Evolutionary conservation across 352 stramenopile species (phyloP).

Genomic region (Phytophthora constricta): DNA sequence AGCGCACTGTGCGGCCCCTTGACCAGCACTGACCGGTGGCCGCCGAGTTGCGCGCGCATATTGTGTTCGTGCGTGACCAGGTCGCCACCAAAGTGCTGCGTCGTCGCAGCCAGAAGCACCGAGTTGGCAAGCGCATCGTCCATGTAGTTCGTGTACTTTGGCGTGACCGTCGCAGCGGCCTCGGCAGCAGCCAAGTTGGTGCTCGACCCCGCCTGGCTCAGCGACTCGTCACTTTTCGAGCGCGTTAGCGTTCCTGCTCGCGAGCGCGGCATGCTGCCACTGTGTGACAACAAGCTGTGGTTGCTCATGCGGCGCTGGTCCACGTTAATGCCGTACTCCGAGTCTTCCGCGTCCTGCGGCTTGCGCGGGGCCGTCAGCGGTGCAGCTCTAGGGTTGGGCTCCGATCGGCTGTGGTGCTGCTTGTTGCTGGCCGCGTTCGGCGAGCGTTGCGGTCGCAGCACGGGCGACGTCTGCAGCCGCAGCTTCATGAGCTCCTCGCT

Average conservation of each 20-base stretch:
- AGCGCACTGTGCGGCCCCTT: constrained; percentile 38
- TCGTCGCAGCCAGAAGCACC: constrained; percentile 78
- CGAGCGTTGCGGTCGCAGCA: constrained; percentile 37
- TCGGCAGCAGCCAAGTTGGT: constrained; percentile 22
- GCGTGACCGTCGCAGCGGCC: constrained; percentile 28
- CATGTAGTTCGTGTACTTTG: constrained; percentile 81
- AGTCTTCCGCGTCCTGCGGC: constrained; percentile 67
- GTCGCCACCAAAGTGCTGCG: constrained; percentile 87
- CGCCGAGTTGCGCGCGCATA: constrained; percentile 67
- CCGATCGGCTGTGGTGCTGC: constrained; percentile 26
- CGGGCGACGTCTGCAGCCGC: constrained; percentile 56
- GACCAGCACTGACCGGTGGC: constrained; percentile 75
- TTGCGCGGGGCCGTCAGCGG: constrained; percentile 44
- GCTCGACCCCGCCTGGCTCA: constrained; percentile 35
- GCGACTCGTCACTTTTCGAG: constrained; percentile 76
- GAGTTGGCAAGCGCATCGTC: constrained; percentile 72
- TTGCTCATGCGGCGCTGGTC: constrained; percentile 41
- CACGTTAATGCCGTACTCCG: constrained; percentile 74
- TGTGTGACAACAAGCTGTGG: constrained; percentile 36
- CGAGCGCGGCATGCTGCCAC: constrained; percentile 31
- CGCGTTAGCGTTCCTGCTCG: constrained; percentile 67
- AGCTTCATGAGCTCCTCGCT: constrained; percentile 71
- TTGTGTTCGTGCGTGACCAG: constrained; percentile 84
- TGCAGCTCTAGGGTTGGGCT: constrained; percentile 31
- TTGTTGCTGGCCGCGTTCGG: constrained; percentile 25